Percentiles rank a stretch among this genome's conserved stretches.
Conservation (phyloP, 2,329 filamentous ascomycete genomes). For the Blumeria hordei region DNA sequence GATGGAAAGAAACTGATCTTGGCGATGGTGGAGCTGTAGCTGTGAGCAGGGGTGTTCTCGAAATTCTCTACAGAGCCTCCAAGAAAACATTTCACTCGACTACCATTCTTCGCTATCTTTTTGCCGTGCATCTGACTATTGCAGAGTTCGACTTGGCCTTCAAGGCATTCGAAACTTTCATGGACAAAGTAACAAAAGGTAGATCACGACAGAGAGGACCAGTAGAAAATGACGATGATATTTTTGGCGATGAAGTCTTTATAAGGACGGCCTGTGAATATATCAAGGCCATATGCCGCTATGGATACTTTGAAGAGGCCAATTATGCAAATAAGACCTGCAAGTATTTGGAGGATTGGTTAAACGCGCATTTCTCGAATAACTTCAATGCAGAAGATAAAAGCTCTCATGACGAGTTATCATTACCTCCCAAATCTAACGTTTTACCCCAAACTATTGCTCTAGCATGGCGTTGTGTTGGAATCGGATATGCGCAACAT, state of each 20-base stretch:
- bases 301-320: constrained; percentile 48
- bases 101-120: constrained; percentile 61
- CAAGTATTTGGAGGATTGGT: constrained; percentile 47
- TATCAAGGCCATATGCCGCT: constrained; percentile 58
- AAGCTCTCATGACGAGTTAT: constrained; percentile 3
- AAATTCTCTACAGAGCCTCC: constrained; percentile 72
- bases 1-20: constrained; percentile 60
- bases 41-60: constrained; percentile 53
- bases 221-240: constrained; percentile 39
- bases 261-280: constrained; percentile 60
- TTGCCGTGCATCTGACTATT: constrained; percentile 64
- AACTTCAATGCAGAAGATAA: constrained; percentile 4
- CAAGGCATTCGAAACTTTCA: constrained; percentile 76
- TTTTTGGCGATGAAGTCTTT: constrained; percentile 59
- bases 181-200: constrained; percentile 65
- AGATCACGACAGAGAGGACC: constrained; percentile 67
- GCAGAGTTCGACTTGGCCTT: constrained; percentile 84
- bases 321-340: constrained; percentile 57
- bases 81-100: constrained; percentile 93
- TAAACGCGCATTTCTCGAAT: constrained; percentile 29
- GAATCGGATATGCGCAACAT: constrained; percentile 70
- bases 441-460: constrained; percentile 34
- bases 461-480: constrained; percentile 60
- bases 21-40: constrained; percentile 58
- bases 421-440: constrained; percentile 5